Conservation (phyloP, 2,329 filamentous ascomycete genomes). For the Sporothrix variecibatus region DNA sequence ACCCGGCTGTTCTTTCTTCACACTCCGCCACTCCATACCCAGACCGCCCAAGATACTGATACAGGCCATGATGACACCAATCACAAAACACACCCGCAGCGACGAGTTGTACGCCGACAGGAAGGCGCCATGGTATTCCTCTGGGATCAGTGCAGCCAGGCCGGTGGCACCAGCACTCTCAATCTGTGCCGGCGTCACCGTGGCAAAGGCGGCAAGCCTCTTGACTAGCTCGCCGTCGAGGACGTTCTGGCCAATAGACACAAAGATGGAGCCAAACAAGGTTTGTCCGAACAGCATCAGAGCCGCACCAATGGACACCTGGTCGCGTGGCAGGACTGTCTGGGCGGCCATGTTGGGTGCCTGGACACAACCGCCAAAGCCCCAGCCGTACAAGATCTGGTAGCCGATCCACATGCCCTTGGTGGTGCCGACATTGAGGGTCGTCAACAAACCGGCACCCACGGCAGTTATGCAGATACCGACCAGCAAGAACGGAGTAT, state of each 20-base stretch:
- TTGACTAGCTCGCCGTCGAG: slow-evolving; percentile 17
- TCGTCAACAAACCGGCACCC: slow-evolving; percentile 54
- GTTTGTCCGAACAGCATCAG: slow-evolving; percentile 46
- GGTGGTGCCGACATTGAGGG: slow-evolving; percentile 44
- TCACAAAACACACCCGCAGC: not conserved
- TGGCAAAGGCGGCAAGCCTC: not conserved
- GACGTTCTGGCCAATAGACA: slow-evolving; percentile 27
- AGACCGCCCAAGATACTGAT: not conserved
- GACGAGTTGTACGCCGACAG: not conserved
- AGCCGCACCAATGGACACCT: slow-evolving; percentile 47
- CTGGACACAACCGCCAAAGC: slow-evolving; percentile 47
- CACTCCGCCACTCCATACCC: not conserved
- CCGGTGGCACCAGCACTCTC: not conserved
- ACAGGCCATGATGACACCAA: not conserved
- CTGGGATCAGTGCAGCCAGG: not conserved
- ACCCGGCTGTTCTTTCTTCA: not conserved
- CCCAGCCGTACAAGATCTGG: slow-evolving; percentile 48
- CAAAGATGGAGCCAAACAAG: slow-evolving; percentile 28
- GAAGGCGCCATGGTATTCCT: not conserved
- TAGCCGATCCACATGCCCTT: slow-evolving; percentile 40
- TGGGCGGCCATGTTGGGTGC: slow-evolving; percentile 50
- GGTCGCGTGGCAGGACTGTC: slow-evolving; percentile 43
- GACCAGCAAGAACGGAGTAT: slow-evolving; percentile 27
- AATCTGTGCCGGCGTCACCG: not conserved
- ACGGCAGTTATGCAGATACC: slow-evolving; percentile 27